Base-by-base conservation (phyloP, 1,284 basidiomycete species). In the Tilletia horrida region DNA sequence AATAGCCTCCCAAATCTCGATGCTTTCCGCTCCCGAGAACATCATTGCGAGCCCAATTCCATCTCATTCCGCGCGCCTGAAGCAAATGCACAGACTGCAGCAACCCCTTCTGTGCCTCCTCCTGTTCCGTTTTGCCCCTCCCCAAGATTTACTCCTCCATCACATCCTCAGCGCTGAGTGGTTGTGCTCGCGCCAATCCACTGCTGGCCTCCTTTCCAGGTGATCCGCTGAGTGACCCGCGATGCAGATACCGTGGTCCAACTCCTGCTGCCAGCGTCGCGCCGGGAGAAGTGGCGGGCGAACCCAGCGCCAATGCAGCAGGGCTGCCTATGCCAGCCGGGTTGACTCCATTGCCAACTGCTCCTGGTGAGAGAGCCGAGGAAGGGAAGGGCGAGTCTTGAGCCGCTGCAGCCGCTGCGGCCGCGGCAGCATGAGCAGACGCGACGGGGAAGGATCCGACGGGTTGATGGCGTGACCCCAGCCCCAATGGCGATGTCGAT, bases 311-410 rank as follows among this genome's bases (percentile, higher is more conserved):
- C 3, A 88, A 89, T 66, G 85, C 42, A 29, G 25, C 55, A 40
- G 55, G 29, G 27, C 14, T 35, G 29, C 27, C 55, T 16, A 31
- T 31, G 4, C 86, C 82, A 3, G 83, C 11, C 35, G 35, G 6
- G 35, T 40, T 40, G 4, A 11, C 4, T 40, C 35, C 83, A 0
- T 86, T 87, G 23, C 89, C 87, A 83, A 52, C 89, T 85, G 71
- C 96, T 90, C 45, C 88, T 86, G 62, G 97, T 82, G 0, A 88
- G 85, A 2, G 92, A 85, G 9, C 92, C 84, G 42, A 84, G 85
- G 6, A 71, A 71, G 27, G 21, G 43, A 50, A 23, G 2, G 47
- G 63, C 7, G 27, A 31, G 21, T 40, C 55, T 42, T 64, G 44
- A 59, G 48, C 62, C 42, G 27, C 55, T 25, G 29, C 55, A n/a